Percentiles rank a stretch among this genome's conserved stretches.
Evolutionary conservation across 805 yeast genomes (phyloP).

Genomic region (Pichia thaimueangensis): DNA sequence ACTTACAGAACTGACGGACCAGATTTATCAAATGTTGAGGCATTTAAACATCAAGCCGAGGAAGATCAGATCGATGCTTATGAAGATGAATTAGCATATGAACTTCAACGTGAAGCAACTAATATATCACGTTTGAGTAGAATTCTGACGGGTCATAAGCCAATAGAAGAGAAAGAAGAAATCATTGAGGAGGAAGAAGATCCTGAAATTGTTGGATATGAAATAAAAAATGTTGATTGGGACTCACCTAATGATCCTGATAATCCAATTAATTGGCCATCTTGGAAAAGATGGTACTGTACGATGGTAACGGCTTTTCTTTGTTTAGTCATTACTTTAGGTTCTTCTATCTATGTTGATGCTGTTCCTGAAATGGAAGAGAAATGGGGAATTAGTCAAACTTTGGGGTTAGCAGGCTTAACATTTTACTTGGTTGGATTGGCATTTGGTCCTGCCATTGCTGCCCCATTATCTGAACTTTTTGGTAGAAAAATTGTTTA

Average conservation of each 20-base stretch:
- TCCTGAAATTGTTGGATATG: constrained; percentile 24
- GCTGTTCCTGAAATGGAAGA: constrained; percentile 51
- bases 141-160: constrained; percentile 12
- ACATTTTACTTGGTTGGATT: constrained; percentile 67
- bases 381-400: constrained; percentile 49
- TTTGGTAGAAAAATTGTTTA: constrained; percentile 64
- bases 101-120: constrained; percentile 20
- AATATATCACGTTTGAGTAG: constrained; percentile 17
- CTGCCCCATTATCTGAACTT: constrained; percentile 68
- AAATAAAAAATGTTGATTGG: constrained; percentile 45
- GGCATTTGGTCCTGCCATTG: constrained; percentile 61
- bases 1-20: neutral
- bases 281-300: constrained; percentile 54
- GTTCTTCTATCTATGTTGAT: constrained; percentile 65
- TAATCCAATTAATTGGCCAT: constrained; percentile 67
- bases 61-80: constrained; percentile 14
- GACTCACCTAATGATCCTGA: constrained; percentile 53
- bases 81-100: constrained; percentile 20
- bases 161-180: constrained; percentile 10
- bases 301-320: constrained; percentile 59
- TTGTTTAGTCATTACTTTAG: constrained; percentile 67
- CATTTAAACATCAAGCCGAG: neutral
- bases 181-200: constrained; percentile 23
- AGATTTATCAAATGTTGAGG: constrained; percentile 1
- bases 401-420: constrained; percentile 59